Base-by-base conservation (phyloP, 2,329 filamentous ascomycete genomes). In the Camillea tinctor region DNA sequence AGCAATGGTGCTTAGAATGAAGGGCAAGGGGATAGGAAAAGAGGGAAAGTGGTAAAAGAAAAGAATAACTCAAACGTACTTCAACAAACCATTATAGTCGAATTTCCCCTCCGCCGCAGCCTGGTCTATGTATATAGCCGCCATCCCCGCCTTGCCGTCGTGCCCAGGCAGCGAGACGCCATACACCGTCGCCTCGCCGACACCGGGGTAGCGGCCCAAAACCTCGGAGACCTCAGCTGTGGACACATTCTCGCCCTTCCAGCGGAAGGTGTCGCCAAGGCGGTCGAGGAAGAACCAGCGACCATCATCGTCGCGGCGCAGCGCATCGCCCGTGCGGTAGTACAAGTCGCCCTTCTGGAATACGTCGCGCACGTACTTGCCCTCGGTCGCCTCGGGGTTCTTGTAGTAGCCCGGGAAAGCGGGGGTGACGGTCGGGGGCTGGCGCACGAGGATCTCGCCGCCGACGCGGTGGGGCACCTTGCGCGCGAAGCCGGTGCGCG, bases 231-330 rank as follows among this genome's bases (percentile, higher is more conserved):
- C 88, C 73, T 91, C 88, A 11, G 86, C 77, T 49, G 86, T 89
- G 11, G 83, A 86, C 49, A 89, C 85, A 65, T 89, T 89, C 73
- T 89, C 86, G 56, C 84, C 84, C 73, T 91, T 91, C 89, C 89
- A 91, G 30, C 89, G 81, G 74, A 88, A 92, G 0, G 89, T 92
- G 72, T 92, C 89, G 1, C 89, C 89, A 1, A 91, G 79, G 4
- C 76, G 79, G 66, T 92, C 89, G 44, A 88, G 73, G 72, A 92
- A 92, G 74, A 82, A 91, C 84, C 86, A 88, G 9, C 86, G 78
- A 0, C 88, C 88, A 56, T 92, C 87, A 1, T 64, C 64, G 62
- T 88, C 84, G 20, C 84, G 79, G 2, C 85, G 76, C 48, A 92
- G 71, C 0, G 89, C 83, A 71, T 92, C 89, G 3, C 89, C 89